Percentiles rank a stretch among this genome's conserved stretches.
Conservation (phyloP, 2,329 filamentous ascomycete species). For the Ceratocystis cubensis region DNA sequence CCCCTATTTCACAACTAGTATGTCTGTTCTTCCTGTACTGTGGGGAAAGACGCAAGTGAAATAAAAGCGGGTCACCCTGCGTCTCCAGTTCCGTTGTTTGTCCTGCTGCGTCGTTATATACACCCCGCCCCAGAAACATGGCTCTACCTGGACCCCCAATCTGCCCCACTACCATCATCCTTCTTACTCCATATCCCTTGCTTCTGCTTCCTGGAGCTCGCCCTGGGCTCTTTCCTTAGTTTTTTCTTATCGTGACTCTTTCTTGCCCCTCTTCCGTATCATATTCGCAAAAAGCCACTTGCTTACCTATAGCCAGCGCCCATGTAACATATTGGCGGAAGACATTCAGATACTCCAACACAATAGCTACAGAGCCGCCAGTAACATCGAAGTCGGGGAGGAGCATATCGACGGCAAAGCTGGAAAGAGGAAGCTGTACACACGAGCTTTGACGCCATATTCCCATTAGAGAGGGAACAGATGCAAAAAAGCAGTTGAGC, state of each 20-base stretch:
- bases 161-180: not conserved
- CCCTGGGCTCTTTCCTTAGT: not conserved
- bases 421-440: not conserved
- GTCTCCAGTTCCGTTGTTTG: not conserved
- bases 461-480: not conserved
- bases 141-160: not conserved
- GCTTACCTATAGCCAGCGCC: not conserved
- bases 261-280: not conserved
- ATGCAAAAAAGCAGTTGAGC: not conserved
- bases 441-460: not conserved
- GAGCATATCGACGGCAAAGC: not conserved
- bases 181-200: not conserved
- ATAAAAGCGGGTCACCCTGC: not conserved
- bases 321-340: too few species aligned
- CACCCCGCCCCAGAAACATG: not conserved
- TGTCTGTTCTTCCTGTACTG: not conserved
- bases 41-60: not conserved
- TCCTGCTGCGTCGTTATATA: not conserved
- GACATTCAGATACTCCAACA: not conserved
- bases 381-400: not conserved
- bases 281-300: not conserved
- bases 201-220: not conserved
- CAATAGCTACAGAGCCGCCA: not conserved
- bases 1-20: not conserved
- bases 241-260: slow-evolving; percentile 4